These are phyloP conservation scores for Calonectria montana DNA, from an alignment of 2,329 filamentous ascomycete genomes.

Conservation along the genomic window DNA sequence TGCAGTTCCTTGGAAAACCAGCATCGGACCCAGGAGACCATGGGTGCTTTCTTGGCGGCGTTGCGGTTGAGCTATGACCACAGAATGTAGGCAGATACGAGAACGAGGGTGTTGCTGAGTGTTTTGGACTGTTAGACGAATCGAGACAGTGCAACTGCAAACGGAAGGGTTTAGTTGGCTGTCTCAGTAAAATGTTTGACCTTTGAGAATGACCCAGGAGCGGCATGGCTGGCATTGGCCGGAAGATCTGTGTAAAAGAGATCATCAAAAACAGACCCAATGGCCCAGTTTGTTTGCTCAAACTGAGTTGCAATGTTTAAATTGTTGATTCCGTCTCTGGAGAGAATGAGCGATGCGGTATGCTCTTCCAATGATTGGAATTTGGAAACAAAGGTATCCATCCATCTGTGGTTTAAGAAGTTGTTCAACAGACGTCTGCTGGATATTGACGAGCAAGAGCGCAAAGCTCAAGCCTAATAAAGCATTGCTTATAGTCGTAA, in stretches of 20 bases:
- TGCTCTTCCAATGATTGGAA: neutral
- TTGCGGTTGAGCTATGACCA: slow-evolving; percentile 54
- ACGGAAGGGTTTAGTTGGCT: slow-evolving; percentile 52
- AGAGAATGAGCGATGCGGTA: neutral
- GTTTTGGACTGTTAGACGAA: slow-evolving; percentile 59
- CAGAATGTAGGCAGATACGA: slow-evolving; percentile 61
- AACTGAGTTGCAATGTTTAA: slow-evolving; percentile 20
- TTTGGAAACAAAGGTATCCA: neutral
- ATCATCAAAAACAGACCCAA: neutral
- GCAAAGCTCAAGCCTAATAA: neutral
- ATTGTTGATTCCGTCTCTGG: neutral
- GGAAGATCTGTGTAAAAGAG: neutral
- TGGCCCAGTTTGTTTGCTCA: slow-evolving; percentile 27
- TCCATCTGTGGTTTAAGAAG: neutral
- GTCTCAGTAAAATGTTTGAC: slow-evolving; percentile 54
- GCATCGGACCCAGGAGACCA: slow-evolving; percentile 55
- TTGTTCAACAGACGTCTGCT: neutral
- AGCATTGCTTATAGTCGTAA: neutral
- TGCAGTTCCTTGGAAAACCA: slow-evolving; percentile 49
- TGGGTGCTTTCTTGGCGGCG: slow-evolving; percentile 32
- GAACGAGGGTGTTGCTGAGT: slow-evolving; percentile 56
- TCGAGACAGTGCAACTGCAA: slow-evolving; percentile 56
- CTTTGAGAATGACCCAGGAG: slow-evolving; percentile 52
- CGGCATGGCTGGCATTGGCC: neutral
- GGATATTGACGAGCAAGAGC: neutral